Conservation (phyloP, 139 green algal species). For the Nannochloris sp. region DNA sequence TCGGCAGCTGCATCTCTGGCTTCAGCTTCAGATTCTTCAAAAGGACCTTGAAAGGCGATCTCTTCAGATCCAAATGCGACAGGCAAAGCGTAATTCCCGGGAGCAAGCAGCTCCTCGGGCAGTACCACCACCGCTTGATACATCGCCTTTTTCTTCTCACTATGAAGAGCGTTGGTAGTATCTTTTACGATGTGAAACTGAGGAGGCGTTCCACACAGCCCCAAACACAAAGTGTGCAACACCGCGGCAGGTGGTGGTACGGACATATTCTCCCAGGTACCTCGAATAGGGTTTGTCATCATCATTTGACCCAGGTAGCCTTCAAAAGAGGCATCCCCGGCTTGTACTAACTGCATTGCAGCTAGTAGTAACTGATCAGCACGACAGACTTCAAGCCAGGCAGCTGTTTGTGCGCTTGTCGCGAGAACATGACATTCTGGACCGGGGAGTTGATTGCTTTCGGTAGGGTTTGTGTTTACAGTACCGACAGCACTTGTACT, state of each 20-base stretch:
- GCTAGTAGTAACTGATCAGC: slow-evolving; percentile 22
- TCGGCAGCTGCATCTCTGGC: slow-evolving; percentile 9
- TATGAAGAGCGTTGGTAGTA: neutral
- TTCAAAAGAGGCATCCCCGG: slow-evolving; percentile 17
- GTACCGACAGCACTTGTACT: neutral
- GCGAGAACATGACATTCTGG: slow-evolving; percentile 28
- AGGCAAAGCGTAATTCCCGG: neutral
- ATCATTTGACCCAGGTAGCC: slow-evolving; percentile 17
- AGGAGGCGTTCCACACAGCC: slow-evolving; percentile 15
- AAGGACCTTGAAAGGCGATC: neutral
- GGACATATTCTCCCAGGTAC: neutral
- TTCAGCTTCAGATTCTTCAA: slow-evolving; percentile 2
- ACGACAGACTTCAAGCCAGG: slow-evolving; percentile 11
- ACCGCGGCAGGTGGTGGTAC: slow-evolving; percentile 2
- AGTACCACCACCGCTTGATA: neutral
- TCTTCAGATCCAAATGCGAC: neutral
- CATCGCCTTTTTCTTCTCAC: neutral
- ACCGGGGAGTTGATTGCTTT: neutral
- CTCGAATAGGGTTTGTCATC: neutral
- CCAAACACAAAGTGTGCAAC: slow-evolving; percentile 20
- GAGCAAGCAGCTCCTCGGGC: neutral
- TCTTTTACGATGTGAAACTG: neutral
- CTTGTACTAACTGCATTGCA: slow-evolving; percentile 22
- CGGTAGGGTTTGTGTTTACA: neutral
- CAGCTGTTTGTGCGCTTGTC: slow-evolving; percentile 10